phyloP scores from a whole-genome alignment of 441 rosid genomes.

The Mallotus repandus region DNA sequence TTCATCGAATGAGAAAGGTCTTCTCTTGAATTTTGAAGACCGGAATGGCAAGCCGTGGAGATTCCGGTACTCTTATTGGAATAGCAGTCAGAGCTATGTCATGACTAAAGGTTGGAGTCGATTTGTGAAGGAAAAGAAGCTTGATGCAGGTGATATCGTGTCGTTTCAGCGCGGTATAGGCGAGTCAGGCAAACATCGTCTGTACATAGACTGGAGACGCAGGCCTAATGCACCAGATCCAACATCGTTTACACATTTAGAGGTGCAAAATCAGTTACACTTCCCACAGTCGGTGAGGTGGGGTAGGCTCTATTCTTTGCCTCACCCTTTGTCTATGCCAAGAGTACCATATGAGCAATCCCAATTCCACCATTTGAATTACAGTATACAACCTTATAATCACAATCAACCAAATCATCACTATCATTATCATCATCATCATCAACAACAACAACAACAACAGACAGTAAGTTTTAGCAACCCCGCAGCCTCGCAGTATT shows the following conservation, averaged over 20 bases:
- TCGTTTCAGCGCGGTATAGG: conserved; percentile 86
- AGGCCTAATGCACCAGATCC: conserved; percentile 62
- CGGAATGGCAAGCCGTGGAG: conserved; percentile 87
- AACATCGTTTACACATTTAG: conserved; percentile 30
- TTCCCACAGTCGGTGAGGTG: conserved; percentile 43
- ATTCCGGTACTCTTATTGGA: conserved; percentile 95
- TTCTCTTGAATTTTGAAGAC: conserved; percentile 82
- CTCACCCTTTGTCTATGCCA: conserved; percentile 34
- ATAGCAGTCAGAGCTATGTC: conserved; percentile 96
- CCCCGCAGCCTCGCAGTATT: conserved; percentile 33
- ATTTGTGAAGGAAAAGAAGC: conserved; percentile 94
- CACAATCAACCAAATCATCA: conserved; percentile 15
- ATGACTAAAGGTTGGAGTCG: conserved; percentile 99
- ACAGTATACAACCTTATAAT: conserved; percentile 33
- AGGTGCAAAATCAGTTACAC: conserved; percentile 50
- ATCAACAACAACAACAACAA: conserved; percentile 21
- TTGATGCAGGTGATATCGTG: conserved; percentile 88
- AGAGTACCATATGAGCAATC: conserved; percentile 27
- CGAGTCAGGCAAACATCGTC: conserved; percentile 50
- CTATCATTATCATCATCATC: conserved; percentile 29
- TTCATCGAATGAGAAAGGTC: conserved; percentile 74
- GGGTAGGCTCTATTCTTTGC: conserved; percentile 53
- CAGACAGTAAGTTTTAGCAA: conserved; percentile 35
- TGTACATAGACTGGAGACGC: conserved; percentile 90
- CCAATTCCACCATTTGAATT: conserved; percentile 33